These are phyloP conservation scores for Westerdykella sp. DNA, from an alignment of 2,329 filamentous ascomycete genomes.

Conservation along the genomic window DNA sequence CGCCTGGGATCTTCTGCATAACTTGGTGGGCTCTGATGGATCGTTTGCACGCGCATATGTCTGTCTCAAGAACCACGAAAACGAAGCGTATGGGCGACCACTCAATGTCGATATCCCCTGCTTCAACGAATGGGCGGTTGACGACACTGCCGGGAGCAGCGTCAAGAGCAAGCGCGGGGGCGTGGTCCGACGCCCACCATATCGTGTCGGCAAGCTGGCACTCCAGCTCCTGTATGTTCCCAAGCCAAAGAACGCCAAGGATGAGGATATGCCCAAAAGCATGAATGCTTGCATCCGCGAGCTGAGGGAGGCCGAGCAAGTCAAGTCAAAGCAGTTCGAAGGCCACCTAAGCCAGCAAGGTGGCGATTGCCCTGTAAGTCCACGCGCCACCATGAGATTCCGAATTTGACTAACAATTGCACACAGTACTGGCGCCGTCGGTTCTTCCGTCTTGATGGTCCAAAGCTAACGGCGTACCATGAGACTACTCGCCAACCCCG, in stretches of 20 bases:
- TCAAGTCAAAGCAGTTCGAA: slow-evolving; percentile 72
- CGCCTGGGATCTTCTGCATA: slow-evolving; percentile 80
- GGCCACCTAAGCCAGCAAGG: slow-evolving; percentile 92
- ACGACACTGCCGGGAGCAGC: slow-evolving; percentile 72
- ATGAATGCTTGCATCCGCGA: slow-evolving; percentile 96
- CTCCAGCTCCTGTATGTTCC: slow-evolving; percentile 93
- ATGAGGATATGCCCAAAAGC: slow-evolving; percentile 98
- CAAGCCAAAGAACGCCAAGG: slow-evolving; percentile 75
- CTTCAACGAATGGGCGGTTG: slow-evolving; percentile 98
- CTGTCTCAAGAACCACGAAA: slow-evolving; percentile 87
- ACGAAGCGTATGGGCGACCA: slow-evolving; percentile 78
- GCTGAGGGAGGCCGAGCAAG: slow-evolving; percentile 81
- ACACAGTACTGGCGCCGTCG: slow-evolving; percentile 89
- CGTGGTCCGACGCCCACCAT: slow-evolving; percentile 77
- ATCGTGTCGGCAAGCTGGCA: slow-evolving; percentile 91
- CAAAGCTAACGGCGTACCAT: slow-evolving; percentile 91
- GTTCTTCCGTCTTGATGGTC: slow-evolving; percentile 89
- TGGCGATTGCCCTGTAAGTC: slow-evolving; percentile 88
- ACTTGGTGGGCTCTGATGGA: slow-evolving; percentile 81
- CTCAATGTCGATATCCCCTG: slow-evolving; percentile 84
- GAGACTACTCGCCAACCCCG: slow-evolving; percentile 92
- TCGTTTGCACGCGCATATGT: slow-evolving; percentile 94
- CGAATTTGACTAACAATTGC: slow-evolving; percentile 8
- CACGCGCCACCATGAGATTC: background rate
- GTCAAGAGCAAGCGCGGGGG: slow-evolving; percentile 85